Evolutionary conservation across 768 basidiomycete genomes (phyloP), one percentile per base, ranked within the genome.

Genomic region (Kwoniella botswanensis): DNA sequence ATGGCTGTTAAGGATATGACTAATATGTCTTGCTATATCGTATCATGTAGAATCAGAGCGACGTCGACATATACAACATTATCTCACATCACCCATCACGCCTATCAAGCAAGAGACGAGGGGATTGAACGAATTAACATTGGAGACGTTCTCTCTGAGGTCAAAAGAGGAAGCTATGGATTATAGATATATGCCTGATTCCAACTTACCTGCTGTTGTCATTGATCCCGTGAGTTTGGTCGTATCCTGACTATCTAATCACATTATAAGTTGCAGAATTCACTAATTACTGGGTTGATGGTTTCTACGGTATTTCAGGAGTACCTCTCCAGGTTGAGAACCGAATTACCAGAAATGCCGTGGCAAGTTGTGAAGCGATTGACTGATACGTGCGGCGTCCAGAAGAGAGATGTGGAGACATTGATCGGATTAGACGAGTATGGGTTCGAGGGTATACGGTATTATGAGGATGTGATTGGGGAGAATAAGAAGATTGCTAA

Each of bases 101-200:
- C 67, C 83, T 0, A 88, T 98, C 0, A 78, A 85, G 9, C 94
- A 95, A 84, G 94, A 98, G 82, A 98, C 96, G 5, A 89, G 94
- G 24, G 93, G 93, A 2, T 94, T 94, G 76, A 89, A 98, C 82
- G 92, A 94, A 77, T 85, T 89, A 68, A 89, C 87, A 2, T 90
- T 90, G 42, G 88, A 91, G 80, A 98, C 97, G 0, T 94, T 89
- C 84, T 87, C 86, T 42, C 84, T 98, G 53, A 87, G 97, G 53
- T 90, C 89, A 57, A 98, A 99, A 84, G 97, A 97, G 76, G 92
- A 94, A 75, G 91, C 94, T 0, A 93, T 92, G 1, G 97, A 99
- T 82, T 99, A 98, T 82, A 88, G 85, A 9, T 98, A 98, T 85
- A 96, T 99, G 93, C 97, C 97, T 0, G 97, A 99, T 81, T 90